A percentile compares a stretch with the other conserved stretches of the same genome.
These are phyloP conservation scores for Nyssa sinensis DNA, from an alignment of 148 eudicot genomes.

Conservation along the genomic window DNA sequence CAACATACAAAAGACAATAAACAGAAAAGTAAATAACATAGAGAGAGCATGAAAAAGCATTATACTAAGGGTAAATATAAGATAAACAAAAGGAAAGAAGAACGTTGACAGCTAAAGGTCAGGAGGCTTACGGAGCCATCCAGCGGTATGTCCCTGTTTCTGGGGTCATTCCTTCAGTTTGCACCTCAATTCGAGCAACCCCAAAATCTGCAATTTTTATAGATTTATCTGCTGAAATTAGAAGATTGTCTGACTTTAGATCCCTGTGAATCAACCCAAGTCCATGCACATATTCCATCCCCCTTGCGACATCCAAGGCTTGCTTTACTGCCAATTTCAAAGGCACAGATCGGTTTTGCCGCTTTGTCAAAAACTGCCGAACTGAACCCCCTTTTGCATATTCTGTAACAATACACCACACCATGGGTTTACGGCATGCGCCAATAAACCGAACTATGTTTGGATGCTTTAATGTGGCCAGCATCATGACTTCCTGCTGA, in stretches of 20 bases:
- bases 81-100: background rate
- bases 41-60: background rate
- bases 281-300: conserved; percentile 95
- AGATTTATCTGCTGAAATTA: conserved; percentile 82
- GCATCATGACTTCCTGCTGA: conserved; percentile 98
- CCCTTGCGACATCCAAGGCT: conserved; percentile 98
- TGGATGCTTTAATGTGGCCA: conserved; percentile 86
- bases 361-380: conserved; percentile 76
- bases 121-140: conserved; percentile 96
- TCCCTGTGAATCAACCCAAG: conserved; percentile 84
- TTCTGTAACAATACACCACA: conserved; percentile 97
- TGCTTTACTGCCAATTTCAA: conserved; percentile 91
- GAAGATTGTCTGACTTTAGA: conserved; percentile 89
- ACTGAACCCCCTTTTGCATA: conserved; percentile 99
- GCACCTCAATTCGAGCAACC: conserved; percentile 97
- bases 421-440: conserved; percentile 94
- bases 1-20: background rate
- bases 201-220: conserved; percentile 99
- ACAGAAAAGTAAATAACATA: background rate
- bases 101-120: background rate
- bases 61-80: background rate
- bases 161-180: conserved; percentile 99
- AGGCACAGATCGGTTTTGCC: conserved; percentile 86
- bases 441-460: conserved; percentile 98
- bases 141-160: conserved; percentile 99